A percentile compares a stretch with the other conserved stretches of the same genome.
phyloP scores from a whole-genome alignment of 345 rosid species.

The Citrus maxima region DNA sequence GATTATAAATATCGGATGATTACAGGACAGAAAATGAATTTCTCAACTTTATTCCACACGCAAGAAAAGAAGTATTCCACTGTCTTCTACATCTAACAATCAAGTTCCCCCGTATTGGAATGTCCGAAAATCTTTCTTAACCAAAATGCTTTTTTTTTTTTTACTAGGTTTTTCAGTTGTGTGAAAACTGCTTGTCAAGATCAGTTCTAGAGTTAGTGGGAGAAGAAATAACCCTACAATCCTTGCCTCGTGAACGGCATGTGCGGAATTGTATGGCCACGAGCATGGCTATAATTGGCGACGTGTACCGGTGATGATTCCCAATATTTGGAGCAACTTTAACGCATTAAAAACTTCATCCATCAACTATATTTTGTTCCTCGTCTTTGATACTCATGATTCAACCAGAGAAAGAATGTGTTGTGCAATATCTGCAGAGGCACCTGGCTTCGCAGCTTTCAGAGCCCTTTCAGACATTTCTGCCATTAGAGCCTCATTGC shows the following conservation, averaged over 20 bases:
- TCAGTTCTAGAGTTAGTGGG: background rate
- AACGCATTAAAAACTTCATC: background rate
- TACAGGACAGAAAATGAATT: background rate
- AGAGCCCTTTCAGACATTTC: slow-evolving; percentile 74
- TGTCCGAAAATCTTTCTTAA: background rate
- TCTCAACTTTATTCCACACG: background rate
- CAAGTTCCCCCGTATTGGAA: background rate
- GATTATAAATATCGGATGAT: background rate
- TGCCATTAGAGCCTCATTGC: slow-evolving; percentile 46
- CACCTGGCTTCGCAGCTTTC: slow-evolving; percentile 67
- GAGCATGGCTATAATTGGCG: background rate
- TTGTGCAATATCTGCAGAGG: slow-evolving; percentile 53
- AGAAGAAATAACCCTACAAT: background rate
- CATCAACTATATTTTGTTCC: background rate
- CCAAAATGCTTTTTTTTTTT: background rate
- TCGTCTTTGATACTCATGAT: slow-evolving; percentile 16
- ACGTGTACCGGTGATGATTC: background rate
- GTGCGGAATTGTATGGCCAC: background rate
- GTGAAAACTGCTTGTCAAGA: background rate
- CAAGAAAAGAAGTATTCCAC: background rate
- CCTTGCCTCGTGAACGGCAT: background rate
- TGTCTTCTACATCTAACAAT: background rate
- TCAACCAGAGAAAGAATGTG: slow-evolving; percentile 51
- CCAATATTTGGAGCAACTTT: background rate
- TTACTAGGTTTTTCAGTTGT: no score